Evolutionary conservation across 805 yeast species (phyloP).

Genomic region (Metschnikowia santaceciliae): DNA sequence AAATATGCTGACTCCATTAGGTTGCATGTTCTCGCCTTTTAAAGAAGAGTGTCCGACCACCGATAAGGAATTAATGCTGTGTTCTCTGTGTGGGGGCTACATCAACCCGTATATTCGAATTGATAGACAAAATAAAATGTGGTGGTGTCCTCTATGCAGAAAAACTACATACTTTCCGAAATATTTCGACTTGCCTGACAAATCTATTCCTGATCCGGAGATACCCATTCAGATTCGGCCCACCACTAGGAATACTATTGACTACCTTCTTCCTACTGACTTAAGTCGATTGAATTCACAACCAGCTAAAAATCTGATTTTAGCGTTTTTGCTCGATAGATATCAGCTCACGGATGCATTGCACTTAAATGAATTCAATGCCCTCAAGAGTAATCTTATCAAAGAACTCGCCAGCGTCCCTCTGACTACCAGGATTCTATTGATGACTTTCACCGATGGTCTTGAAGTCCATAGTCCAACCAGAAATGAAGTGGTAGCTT

Average conservation of each 20-base stretch:
- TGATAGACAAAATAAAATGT: slow-evolving; percentile 28
- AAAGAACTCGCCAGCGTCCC: slow-evolving; percentile 17
- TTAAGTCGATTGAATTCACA: slow-evolving; percentile 15
- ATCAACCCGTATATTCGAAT: slow-evolving; percentile 29
- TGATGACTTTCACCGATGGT: slow-evolving; percentile 28
- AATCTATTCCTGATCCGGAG: slow-evolving; percentile 17
- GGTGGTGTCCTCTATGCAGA: slow-evolving; percentile 40
- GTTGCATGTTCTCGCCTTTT: slow-evolving; percentile 34
- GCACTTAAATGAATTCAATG: slow-evolving; percentile 8
- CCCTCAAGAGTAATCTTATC: slow-evolving; percentile 14
- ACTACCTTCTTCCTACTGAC: slow-evolving; percentile 29
- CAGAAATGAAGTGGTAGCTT: not conserved
- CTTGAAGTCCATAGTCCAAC: slow-evolving; percentile 22
- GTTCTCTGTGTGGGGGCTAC: slow-evolving; percentile 25
- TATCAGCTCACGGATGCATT: slow-evolving; percentile 28
- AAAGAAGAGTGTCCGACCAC: slow-evolving; percentile 3
- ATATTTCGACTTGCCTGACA: slow-evolving; percentile 13
- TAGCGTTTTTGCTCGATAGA: slow-evolving; percentile 26
- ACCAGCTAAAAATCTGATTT: slow-evolving; percentile 10
- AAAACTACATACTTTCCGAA: slow-evolving; percentile 22
- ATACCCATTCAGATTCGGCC: slow-evolving; percentile 29
- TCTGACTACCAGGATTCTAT: slow-evolving; percentile 15
- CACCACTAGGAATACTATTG: slow-evolving; percentile 23
- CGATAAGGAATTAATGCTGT: slow-evolving; percentile 18
- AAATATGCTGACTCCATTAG: slow-evolving; percentile 32